phyloP scores from a whole-genome alignment of 2,329 filamentous ascomycete genomes.

The Emergomyces pasteurianus region DNA sequence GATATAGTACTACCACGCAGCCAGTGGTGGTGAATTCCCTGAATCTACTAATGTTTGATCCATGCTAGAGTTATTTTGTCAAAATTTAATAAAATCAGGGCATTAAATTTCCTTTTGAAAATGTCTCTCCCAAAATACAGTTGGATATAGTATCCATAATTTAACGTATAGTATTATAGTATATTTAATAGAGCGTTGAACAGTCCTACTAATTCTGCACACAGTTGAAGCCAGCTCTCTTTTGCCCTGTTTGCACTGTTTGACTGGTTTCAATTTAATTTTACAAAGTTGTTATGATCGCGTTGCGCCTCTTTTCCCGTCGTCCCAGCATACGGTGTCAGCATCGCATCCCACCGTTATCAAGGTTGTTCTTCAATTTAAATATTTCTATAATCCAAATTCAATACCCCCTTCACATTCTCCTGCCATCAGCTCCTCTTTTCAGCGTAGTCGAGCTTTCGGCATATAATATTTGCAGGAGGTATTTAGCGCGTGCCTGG shows the following conservation, averaged over 20 bases:
- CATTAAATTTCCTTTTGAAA: background rate
- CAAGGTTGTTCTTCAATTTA: background rate
- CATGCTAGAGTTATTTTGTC: too few relatives aligned
- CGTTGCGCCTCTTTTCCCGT: background rate
- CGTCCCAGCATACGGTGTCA: background rate
- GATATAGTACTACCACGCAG: too few relatives aligned
- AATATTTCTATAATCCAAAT: background rate
- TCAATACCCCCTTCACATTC: background rate
- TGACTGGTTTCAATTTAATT: background rate
- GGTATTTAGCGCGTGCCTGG: background rate
- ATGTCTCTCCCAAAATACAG: too few relatives aligned
- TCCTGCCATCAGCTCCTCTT: background rate
- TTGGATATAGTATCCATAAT: too few relatives aligned
- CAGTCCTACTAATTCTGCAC: too few relatives aligned
- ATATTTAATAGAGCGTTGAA: background rate
- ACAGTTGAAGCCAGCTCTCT: background rate
- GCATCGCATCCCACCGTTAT: background rate
- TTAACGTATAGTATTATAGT: too few relatives aligned
- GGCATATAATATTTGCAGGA: background rate
- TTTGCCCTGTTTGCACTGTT: background rate
- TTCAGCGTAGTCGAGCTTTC: background rate
- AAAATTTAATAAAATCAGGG: background rate
- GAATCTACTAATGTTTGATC: too few relatives aligned
- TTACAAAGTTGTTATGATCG: background rate
- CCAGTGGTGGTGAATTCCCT: too few relatives aligned